A percentile compares a stretch with the other conserved stretches of the same genome.
These are phyloP conservation scores for Aphanocladium album DNA, from an alignment of 2,329 filamentous ascomycete species.

Conservation along the genomic window DNA sequence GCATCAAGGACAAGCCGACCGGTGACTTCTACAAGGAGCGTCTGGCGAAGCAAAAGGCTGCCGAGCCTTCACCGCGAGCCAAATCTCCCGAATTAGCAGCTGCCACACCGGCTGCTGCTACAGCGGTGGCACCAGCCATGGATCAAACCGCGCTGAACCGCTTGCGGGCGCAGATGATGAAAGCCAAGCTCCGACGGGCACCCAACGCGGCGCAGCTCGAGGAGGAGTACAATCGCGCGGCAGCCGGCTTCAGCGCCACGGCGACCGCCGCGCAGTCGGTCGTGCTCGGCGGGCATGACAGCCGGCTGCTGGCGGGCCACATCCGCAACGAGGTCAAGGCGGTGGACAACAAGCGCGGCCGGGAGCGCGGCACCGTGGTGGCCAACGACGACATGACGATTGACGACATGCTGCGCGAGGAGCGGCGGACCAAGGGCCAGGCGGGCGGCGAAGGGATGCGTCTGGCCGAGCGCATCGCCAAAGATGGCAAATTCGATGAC, in stretches of 20 bases:
- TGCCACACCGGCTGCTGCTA: conserved; percentile 4
- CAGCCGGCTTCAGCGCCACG: conserved; percentile 52
- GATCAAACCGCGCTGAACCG: conserved; percentile 82
- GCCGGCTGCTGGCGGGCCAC: conserved; percentile 74
- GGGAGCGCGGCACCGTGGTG: conserved; percentile 76
- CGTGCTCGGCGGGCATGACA: conserved; percentile 83
- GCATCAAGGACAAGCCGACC: conserved; percentile 78
- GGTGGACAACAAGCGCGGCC: conserved; percentile 73
- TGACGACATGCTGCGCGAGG: conserved; percentile 95
- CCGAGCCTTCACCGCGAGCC: conserved; percentile 24
- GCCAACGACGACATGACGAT: conserved; percentile 95
- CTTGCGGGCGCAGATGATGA: conserved; percentile 91
- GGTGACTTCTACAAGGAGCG: conserved; percentile 82
- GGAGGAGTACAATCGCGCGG: conserved; percentile 73
- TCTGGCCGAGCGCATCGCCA: conserved; percentile 88
- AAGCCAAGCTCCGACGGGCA: conserved; percentile 78
- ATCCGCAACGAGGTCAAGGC: conserved; percentile 67
- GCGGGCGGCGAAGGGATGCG: conserved; percentile 73
- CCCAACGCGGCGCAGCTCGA: conserved; percentile 74
- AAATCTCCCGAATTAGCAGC: conserved; percentile 29
- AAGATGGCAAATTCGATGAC: conserved; percentile 84
- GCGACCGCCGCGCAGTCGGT: conserved; percentile 59
- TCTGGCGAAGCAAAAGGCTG: conserved; percentile 47
- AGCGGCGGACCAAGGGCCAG: conserved; percentile 76
- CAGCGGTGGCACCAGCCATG: conserved; percentile 37